These are phyloP conservation scores for Rusavskia elegans DNA, from an alignment of 495 filamentous ascomycete species.

Conservation along the genomic window DNA sequence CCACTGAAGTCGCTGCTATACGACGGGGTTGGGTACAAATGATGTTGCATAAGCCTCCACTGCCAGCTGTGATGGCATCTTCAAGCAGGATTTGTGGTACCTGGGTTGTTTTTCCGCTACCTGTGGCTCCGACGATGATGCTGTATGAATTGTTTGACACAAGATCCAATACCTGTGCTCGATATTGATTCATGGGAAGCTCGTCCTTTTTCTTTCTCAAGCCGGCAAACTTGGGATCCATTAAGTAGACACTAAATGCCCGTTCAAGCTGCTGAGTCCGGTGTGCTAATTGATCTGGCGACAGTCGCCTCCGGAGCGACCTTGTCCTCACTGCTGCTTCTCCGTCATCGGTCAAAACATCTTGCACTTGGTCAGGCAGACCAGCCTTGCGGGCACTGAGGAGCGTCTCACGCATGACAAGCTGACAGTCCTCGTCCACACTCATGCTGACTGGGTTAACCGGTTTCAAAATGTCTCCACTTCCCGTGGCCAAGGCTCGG, in stretches of 20 bases:
- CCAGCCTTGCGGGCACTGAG: constrained; percentile 24
- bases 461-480: constrained; percentile 24
- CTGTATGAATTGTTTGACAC: constrained; percentile 32
- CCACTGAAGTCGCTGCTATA: constrained; percentile 39
- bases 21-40: constrained; percentile 44
- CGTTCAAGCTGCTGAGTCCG: constrained; percentile 16
- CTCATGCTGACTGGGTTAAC: constrained; percentile 17
- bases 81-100: constrained; percentile 44
- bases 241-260: constrained; percentile 15
- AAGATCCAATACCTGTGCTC: constrained; percentile 27
- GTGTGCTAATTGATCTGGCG: constrained; percentile 7
- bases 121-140: constrained; percentile 41
- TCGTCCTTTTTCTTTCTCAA: constrained; percentile 22
- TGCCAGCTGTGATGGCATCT: constrained; percentile 25
- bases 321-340: constrained; percentile 1
- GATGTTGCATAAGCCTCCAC: constrained; percentile 31
- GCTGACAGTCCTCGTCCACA: constrained; percentile 21
- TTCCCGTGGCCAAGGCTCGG: constrained; percentile 20
- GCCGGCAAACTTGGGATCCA: constrained; percentile 16
- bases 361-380: constrained; percentile 21
- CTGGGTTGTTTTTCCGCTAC: constrained; percentile 46
- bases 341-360: constrained; percentile 9
- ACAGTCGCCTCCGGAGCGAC: constrained; percentile 10
- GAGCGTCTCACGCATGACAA: constrained; percentile 26
- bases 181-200: constrained; percentile 34